Evolutionary conservation across 2,329 filamentous ascomycete species (phyloP).

Genomic region (Endothia cerciana): DNA sequence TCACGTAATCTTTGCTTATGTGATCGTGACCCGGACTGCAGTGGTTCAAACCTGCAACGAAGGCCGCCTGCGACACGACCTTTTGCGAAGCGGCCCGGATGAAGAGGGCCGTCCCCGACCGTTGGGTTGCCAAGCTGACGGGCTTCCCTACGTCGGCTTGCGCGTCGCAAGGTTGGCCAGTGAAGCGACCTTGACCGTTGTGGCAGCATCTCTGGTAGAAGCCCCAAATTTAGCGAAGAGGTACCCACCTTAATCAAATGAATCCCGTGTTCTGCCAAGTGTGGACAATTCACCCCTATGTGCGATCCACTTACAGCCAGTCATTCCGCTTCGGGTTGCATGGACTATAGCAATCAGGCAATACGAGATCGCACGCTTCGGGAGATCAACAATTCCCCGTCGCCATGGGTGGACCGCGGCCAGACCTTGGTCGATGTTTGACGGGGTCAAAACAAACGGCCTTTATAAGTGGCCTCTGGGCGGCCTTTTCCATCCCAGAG

Average conservation of each 20-base stretch:
- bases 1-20: background rate
- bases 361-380: constrained; percentile 29
- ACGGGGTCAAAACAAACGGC: background rate
- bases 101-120: background rate
- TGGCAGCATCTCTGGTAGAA: constrained; percentile 11
- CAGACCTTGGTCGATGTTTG: constrained; percentile 7
- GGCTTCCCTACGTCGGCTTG: background rate
- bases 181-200: constrained; percentile 1
- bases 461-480: constrained; percentile 9
- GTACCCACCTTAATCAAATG: constrained; percentile 27
- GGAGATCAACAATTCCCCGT: constrained; percentile 27
- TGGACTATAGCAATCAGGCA: constrained; percentile 3
- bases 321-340: constrained; percentile 14
- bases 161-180: constrained; percentile 10
- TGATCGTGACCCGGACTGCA: constrained; percentile 3
- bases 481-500: constrained; percentile 2
- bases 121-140: background rate
- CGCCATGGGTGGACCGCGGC: background rate
- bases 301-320: constrained; percentile 24
- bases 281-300: constrained; percentile 21
- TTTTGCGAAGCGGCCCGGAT: background rate
- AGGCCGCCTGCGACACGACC: background rate
- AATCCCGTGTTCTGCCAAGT: constrained; percentile 14
- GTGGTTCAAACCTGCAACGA: no score
- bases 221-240: constrained; percentile 21